These are phyloP conservation scores for Pyrenophora tritici-repentis DNA, from an alignment of 2,329 filamentous ascomycete genomes.

Conservation along the genomic window DNA sequence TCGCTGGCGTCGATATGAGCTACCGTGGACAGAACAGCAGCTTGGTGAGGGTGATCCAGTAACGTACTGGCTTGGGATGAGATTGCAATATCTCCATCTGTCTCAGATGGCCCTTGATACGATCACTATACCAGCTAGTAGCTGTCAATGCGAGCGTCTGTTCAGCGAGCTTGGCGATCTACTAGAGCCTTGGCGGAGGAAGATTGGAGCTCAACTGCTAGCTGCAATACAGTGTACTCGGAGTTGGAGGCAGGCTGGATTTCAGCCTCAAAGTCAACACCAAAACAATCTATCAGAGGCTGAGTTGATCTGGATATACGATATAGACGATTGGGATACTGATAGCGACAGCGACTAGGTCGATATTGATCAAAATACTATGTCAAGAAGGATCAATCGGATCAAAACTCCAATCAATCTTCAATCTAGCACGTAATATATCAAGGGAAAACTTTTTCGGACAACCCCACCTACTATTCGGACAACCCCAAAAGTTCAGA, in stretches of 20 bases:
- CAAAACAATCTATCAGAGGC: too few relatives aligned
- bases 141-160: background rate
- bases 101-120: background rate
- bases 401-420: background rate
- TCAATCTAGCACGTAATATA: background rate
- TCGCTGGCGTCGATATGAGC: background rate
- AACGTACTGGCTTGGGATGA: background rate
- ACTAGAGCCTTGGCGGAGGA: background rate
- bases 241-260: too few relatives aligned
- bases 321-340: background rate
- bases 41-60: background rate
- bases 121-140: slow-evolving; percentile 4
- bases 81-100: background rate
- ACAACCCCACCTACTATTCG: too few relatives aligned
- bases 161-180: slow-evolving; percentile 11
- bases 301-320: too few relatives aligned
- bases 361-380: too few relatives aligned
- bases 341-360: background rate
- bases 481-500: too few relatives aligned
- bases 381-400: background rate
- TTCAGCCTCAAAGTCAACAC: too few relatives aligned
- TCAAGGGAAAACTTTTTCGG: too few relatives aligned
- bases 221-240: too few relatives aligned
- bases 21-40: background rate
- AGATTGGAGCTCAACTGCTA: too few relatives aligned